Evolutionary conservation across 2,329 filamentous ascomycete genomes (phyloP).

Genomic region (Domatiomyces catenatus): DNA sequence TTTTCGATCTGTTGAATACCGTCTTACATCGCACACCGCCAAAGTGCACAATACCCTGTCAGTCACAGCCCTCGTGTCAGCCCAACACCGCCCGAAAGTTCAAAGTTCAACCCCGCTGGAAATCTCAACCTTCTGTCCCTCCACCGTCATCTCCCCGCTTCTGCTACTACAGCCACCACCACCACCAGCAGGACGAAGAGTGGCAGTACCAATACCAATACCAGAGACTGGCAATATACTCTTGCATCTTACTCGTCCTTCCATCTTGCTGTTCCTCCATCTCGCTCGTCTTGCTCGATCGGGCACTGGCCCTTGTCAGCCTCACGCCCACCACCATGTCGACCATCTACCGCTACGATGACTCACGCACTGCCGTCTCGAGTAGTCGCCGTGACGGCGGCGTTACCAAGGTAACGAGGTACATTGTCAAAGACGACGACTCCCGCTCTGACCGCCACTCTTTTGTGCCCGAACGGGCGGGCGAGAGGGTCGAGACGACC

Average conservation of each 20-base stretch:
- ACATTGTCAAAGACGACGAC: slow-evolving; percentile 33
- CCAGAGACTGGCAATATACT: too few species aligned
- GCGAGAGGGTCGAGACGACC: slow-evolving; percentile 27
- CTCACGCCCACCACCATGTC: slow-evolving; percentile 9
- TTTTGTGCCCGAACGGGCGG: slow-evolving; percentile 30
- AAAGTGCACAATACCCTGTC: not conserved
- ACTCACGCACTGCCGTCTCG: slow-evolving; percentile 18
- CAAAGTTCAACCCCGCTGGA: not conserved
- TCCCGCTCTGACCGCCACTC: slow-evolving; percentile 21
- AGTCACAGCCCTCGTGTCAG: not conserved
- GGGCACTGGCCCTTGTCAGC: not conserved
- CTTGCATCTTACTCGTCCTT: too few species aligned
- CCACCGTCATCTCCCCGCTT: not conserved
- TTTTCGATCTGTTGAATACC: not conserved
- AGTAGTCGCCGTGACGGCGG: slow-evolving; percentile 25
- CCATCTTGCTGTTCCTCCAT: not conserved
- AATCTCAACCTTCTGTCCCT: not conserved
- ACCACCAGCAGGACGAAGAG: too few species aligned
- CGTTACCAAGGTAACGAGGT: slow-evolving; percentile 45
- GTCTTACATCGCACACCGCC: not conserved
- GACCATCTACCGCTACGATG: slow-evolving; percentile 25
- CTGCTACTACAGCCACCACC: not conserved
- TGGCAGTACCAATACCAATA: too few species aligned
- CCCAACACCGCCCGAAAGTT: not conserved
- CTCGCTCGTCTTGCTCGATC: not conserved